Base-by-base conservation (phyloP, 139 green algal species). In the Chlorella sp. region DNA sequence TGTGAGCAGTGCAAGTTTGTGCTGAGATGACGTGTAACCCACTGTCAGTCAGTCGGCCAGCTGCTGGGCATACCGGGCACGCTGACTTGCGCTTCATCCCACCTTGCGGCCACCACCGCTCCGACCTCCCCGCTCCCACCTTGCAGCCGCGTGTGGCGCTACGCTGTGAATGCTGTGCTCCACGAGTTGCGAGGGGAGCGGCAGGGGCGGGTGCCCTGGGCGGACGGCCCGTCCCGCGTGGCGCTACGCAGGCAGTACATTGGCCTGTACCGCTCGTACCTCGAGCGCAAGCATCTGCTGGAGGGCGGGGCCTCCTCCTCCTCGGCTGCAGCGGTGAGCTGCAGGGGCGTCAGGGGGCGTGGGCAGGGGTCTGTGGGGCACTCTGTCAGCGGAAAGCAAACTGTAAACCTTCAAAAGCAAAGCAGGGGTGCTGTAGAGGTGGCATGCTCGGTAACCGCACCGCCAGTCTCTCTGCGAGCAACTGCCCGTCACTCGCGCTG, bases 161-260 rank as follows among this genome's bases (percentile, higher is more conserved):
- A 92, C 85, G 93, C 93, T n/a, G 83, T 92, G 30, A 91, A 91
- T 21, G 91, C 92, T 24, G 93, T 95, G 57, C 81, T 95, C 64
- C 32, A 80, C 21, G 83, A 94, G 26, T 42, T 91, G 53, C 76
- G 68, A 30, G 91, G 91, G 26, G 60, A 86, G 64, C 87, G 79
- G 64, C 78, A 86, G 69, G 42, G 85, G 1, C 36, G 37, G 4
- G 78, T 90, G 78, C 39, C 28, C 7, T 90, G 87, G 78, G 37
- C n/a, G 61, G 87, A 86, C 9, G 39, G 37, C 0, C 34, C 78
- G 0, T 30, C 37, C 1, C 64, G 68, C 0, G 48, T 40, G 42
- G 66, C 53, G 48, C 83, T 91, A 26, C 73, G 86, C 21, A 81
- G 57, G 75, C 80, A 69, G 37, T 81, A 81, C 36, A 18, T 81